These are phyloP conservation scores for Celoporthe dispersa DNA, from an alignment of 2,329 filamentous ascomycete genomes.

Conservation along the genomic window DNA sequence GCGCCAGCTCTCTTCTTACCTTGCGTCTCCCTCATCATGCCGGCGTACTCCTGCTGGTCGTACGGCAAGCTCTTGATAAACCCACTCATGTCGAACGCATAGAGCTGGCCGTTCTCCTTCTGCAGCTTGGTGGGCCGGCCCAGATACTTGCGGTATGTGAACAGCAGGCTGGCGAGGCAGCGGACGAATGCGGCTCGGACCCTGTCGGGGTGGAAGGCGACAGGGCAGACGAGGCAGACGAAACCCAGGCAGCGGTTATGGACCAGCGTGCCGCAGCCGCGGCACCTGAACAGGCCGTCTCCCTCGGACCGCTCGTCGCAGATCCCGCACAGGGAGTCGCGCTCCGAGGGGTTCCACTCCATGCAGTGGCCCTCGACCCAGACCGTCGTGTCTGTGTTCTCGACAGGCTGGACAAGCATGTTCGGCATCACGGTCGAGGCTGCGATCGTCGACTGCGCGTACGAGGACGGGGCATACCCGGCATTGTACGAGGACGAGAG, in stretches of 20 bases:
- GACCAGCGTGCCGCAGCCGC: slow-evolving; percentile 62
- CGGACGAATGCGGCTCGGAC: slow-evolving; percentile 68
- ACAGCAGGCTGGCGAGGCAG: slow-evolving; percentile 68
- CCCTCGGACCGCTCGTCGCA: slow-evolving; percentile 75
- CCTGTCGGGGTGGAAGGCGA: slow-evolving; percentile 65
- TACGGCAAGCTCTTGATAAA: slow-evolving; percentile 68
- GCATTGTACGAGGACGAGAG: slow-evolving; percentile 70
- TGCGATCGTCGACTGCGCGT: slow-evolving; percentile 83
- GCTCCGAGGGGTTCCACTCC: slow-evolving; percentile 65
- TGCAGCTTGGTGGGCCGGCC: slow-evolving; percentile 64
- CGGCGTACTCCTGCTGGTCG: slow-evolving; percentile 67
- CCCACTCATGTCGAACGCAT: slow-evolving; percentile 67
- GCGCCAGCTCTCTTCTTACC: slow-evolving; percentile 53
- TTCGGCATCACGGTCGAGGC: slow-evolving; percentile 87
- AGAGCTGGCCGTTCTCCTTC: slow-evolving; percentile 63
- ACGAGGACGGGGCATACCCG: slow-evolving; percentile 80
- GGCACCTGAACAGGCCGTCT: slow-evolving; percentile 77
- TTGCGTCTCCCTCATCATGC: slow-evolving; percentile 69
- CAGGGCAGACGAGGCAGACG: slow-evolving; percentile 66
- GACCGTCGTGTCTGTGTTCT: slow-evolving; percentile 76
- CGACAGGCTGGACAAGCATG: slow-evolving; percentile 78
- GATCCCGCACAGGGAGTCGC: slow-evolving; percentile 67
- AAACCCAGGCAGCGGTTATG: slow-evolving; percentile 66
- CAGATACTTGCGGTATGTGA: slow-evolving; percentile 68
- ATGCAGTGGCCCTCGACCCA: slow-evolving; percentile 89